Conservation (phyloP, 768 basidiomycete genomes). For the Saitozyma podzolica region DNA sequence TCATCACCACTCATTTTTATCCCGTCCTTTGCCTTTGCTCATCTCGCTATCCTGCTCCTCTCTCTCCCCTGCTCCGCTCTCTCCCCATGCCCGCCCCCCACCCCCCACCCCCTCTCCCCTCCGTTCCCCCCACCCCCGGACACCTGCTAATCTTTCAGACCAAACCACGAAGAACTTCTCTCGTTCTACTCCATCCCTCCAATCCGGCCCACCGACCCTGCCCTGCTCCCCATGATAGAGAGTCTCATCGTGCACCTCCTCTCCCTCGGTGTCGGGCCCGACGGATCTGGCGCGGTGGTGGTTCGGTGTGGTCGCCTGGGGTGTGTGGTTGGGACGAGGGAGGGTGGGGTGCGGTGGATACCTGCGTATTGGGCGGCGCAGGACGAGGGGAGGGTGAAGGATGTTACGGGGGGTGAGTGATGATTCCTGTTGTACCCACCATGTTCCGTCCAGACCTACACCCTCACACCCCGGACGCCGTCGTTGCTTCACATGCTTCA, state of each 20-base stretch:
- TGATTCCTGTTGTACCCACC: constrained; percentile 36
- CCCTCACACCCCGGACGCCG: constrained; percentile 23
- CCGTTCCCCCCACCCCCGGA: neutral
- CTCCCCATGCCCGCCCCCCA: neutral
- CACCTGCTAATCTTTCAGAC: constrained; percentile 21
- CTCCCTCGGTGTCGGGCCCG: constrained; percentile 27
- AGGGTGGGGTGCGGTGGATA: too few relatives aligned
- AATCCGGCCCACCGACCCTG: constrained; percentile 12
- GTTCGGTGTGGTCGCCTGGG: too few relatives aligned
- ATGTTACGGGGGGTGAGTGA: too few relatives aligned
- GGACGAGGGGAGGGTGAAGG: too few relatives aligned
- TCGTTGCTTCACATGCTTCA: constrained; percentile 41
- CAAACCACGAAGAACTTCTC: constrained; percentile 45
- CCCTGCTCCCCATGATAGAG: constrained; percentile 22
- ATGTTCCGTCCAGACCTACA: constrained; percentile 31
- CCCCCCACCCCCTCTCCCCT: neutral
- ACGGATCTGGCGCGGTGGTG: constrained; percentile 29
- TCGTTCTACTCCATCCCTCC: constrained; percentile 24
- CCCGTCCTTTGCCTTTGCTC: neutral
- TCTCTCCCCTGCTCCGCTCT: too few relatives aligned
- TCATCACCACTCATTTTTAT: too few relatives aligned
- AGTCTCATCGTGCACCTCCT: constrained; percentile 26
- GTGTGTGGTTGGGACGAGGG: too few relatives aligned
- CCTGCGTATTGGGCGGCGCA: too few relatives aligned
- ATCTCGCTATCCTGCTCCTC: neutral